A percentile compares a stretch with the other conserved stretches of the same genome.
Conservation (phyloP, 148 eudicot species). For the Mesembryanthemum crystallinum region DNA sequence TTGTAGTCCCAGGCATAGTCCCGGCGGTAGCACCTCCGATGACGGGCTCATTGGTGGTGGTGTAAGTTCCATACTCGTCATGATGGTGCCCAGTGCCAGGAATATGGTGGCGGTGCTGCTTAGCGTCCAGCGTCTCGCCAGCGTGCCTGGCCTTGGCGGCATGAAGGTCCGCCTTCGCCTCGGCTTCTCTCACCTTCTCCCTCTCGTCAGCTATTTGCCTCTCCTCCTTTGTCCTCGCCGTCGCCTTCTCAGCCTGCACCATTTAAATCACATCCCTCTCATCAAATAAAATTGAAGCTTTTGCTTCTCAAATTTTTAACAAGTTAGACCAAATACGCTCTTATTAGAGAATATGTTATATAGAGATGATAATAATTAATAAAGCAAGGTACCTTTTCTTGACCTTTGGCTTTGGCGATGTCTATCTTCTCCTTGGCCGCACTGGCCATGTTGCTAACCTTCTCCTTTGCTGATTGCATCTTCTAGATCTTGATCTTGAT, state of each 20-base stretch:
- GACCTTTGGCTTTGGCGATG: conserved; percentile 47
- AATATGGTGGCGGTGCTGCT: conserved; percentile 9
- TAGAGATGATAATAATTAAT: too few species aligned
- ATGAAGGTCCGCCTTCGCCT: conserved; percentile 67
- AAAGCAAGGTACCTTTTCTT: conserved; percentile 72
- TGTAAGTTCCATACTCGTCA: too few species aligned
- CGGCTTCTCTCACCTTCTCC: conserved; percentile 70
- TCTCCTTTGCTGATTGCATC: conserved; percentile 62
- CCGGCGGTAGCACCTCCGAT: too few species aligned
- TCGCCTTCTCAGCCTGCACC: conserved; percentile 50
- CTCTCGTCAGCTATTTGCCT: conserved; percentile 48
- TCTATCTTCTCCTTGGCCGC: conserved; percentile 55
- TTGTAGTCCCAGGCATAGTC: too few species aligned
- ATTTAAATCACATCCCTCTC: too few species aligned
- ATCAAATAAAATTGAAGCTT: too few species aligned
- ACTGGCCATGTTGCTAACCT: conserved; percentile 56
- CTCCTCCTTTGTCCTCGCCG: conserved; percentile 59
- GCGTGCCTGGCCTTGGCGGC: conserved; percentile 51
- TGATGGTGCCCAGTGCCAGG: not conserved
- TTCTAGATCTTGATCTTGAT: not conserved
- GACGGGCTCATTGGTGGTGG: too few species aligned
- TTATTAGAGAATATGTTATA: too few species aligned
- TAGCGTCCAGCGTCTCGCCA: conserved; percentile 43
- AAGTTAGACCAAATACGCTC: too few species aligned
- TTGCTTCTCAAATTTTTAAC: too few species aligned